Conservation (phyloP, 2,329 filamentous ascomycete genomes). For the Ciborinia camelliae region DNA sequence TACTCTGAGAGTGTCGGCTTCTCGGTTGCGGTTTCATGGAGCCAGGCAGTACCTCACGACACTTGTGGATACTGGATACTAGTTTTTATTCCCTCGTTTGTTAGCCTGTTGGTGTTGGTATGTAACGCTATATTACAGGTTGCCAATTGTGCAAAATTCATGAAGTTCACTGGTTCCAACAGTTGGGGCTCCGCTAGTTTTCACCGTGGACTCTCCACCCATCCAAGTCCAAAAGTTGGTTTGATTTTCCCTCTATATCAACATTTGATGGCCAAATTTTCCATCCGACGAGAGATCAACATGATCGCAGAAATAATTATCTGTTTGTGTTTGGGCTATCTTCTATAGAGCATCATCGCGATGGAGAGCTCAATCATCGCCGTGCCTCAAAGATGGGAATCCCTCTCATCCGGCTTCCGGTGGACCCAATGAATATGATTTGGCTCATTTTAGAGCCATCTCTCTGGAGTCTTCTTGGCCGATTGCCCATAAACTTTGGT, state of each 20-base stretch:
- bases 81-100: no score
- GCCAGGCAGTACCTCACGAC: no score
- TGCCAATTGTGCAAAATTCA: no score
- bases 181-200: no score
- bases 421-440: slow-evolving; percentile 5
- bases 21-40: no score
- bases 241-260: neutral
- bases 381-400: slow-evolving; percentile 8
- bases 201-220: no score
- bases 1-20: no score
- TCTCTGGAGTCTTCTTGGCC: slow-evolving; percentile 1
- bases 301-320: neutral
- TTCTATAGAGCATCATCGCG: neutral
- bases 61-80: no score
- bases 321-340: neutral
- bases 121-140: no score
- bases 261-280: neutral
- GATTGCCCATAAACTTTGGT: slow-evolving; percentile 3
- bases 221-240: no score
- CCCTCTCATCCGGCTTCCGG: neutral
- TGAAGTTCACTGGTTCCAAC: no score
- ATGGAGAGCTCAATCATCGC: slow-evolving; percentile 1
- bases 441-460: slow-evolving; percentile 2
- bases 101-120: no score
- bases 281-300: neutral